Evolutionary conservation across 257 asterid species (phyloP).

Genomic region (Fraxinus excelsior): DNA sequence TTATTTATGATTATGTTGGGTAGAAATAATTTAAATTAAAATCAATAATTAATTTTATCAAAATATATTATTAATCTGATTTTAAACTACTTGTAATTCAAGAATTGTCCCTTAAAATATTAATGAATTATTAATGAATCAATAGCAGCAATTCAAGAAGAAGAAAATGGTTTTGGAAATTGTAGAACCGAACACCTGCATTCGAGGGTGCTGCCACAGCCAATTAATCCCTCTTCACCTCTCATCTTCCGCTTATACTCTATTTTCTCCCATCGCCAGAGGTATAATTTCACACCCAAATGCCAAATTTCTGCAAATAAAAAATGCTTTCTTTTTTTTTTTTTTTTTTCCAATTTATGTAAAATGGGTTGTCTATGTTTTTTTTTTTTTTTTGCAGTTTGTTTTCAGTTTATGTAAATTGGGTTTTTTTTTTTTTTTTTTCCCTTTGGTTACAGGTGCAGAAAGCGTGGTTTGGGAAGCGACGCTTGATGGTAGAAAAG

Average conservation of each 20-base stretch:
- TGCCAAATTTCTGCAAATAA: not conserved
- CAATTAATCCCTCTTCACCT: constrained; percentile 83
- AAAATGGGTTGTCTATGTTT: not conserved
- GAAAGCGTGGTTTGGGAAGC: constrained; percentile 89
- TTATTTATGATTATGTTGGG: too few relatives aligned
- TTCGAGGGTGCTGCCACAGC: constrained; percentile 93
- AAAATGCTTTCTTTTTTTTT: not conserved
- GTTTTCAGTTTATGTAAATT: constrained; percentile 2
- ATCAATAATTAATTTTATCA: too few relatives aligned
- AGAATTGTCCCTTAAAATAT: not conserved
- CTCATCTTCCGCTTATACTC: constrained; percentile 64
- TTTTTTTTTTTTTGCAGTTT: not conserved
- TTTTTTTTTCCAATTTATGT: not conserved
- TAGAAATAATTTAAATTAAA: too few relatives aligned
- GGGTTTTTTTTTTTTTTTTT: not conserved
- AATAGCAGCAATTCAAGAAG: constrained; percentile 8
- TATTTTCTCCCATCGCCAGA: constrained; percentile 76
- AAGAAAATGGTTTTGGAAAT: constrained; percentile 60
- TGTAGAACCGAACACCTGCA: constrained; percentile 71
- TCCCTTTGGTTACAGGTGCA: constrained; percentile 51
- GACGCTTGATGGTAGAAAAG: constrained; percentile 62
- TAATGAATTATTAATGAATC: not conserved
- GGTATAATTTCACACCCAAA: constrained; percentile 35
- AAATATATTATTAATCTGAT: too few relatives aligned
- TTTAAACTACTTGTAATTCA: not conserved